phyloP scores from a whole-genome alignment of 2,329 filamentous ascomycete species.

The Rhynchosporium agropyri region DNA sequence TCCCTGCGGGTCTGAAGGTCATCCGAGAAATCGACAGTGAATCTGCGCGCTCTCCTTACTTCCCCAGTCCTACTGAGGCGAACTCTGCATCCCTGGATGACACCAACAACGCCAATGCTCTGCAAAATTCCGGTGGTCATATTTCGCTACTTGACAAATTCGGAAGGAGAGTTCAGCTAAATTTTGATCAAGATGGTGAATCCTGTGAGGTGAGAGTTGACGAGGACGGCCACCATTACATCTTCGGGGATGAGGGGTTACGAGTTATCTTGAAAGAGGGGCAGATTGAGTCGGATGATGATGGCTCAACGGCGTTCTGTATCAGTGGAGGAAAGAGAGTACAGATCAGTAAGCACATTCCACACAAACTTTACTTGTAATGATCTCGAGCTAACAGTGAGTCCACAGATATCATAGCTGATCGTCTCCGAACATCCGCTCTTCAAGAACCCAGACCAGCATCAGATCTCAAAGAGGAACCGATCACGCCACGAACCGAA shows the following conservation, averaged over 20 bases:
- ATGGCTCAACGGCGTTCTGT: constrained; percentile 4
- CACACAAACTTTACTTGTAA: not conserved
- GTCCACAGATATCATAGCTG: not conserved
- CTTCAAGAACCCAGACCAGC: not conserved
- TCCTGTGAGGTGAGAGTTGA: constrained; percentile 10
- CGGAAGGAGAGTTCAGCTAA: not conserved
- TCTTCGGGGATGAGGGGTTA: constrained; percentile 1
- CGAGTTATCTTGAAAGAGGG: constrained; percentile 5
- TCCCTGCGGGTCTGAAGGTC: not conserved
- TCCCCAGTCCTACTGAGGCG: not conserved
- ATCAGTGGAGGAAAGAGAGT: constrained; percentile 6
- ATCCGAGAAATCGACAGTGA: constrained; percentile 6
- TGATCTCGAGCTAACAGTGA: not conserved
- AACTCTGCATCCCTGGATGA: not conserved
- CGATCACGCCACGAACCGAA: not conserved
- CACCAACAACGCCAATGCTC: not conserved
- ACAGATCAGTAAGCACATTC: not conserved
- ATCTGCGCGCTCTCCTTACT: not conserved
- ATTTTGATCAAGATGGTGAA: not conserved
- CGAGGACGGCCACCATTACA: constrained; percentile 13
- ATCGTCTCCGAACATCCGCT: not conserved
- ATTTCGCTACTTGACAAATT: constrained; percentile 2
- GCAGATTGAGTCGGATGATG: not conserved
- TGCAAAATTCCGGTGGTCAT: not conserved
- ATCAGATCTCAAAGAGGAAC: not conserved